Conservation (phyloP, 2,329 filamentous ascomycete species). For the Colletotrichum sp. region DNA sequence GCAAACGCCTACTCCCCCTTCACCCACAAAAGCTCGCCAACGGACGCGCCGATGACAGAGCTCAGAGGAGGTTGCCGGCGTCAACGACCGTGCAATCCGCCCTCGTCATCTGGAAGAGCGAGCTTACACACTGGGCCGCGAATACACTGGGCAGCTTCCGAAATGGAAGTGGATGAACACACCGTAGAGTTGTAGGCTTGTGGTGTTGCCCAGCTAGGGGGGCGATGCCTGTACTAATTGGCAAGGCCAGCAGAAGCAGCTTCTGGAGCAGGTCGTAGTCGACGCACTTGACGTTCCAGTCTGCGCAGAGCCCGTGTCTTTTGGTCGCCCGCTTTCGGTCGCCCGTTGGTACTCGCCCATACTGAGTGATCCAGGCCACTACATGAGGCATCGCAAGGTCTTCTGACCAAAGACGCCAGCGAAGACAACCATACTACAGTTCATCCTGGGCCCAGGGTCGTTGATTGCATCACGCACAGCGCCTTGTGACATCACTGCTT, state of each 20-base stretch:
- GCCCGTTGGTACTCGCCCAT: not conserved
- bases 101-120: not conserved
- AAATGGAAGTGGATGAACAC: not conserved
- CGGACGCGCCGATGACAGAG: no score
- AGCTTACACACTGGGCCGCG: not conserved
- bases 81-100: no score
- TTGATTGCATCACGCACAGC: not conserved
- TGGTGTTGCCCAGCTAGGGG: not conserved
- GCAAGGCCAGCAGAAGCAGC: not conserved
- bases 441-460: not conserved
- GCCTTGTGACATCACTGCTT: not conserved
- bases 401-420: not conserved
- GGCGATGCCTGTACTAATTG: not conserved
- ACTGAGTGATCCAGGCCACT: not conserved
- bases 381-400: not conserved
- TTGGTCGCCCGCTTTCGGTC: not conserved
- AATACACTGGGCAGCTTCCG: not conserved
- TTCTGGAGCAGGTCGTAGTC: not conserved
- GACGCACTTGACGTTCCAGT: not conserved
- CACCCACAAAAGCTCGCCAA: not conserved
- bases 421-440: not conserved
- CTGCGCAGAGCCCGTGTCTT: not conserved
- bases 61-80: no score
- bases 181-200: not conserved
- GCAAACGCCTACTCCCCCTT: not conserved